These are phyloP conservation scores for Discostella stelligeroides DNA, from an alignment of 108 stramenopile genomes.

Conservation along the genomic window DNA sequence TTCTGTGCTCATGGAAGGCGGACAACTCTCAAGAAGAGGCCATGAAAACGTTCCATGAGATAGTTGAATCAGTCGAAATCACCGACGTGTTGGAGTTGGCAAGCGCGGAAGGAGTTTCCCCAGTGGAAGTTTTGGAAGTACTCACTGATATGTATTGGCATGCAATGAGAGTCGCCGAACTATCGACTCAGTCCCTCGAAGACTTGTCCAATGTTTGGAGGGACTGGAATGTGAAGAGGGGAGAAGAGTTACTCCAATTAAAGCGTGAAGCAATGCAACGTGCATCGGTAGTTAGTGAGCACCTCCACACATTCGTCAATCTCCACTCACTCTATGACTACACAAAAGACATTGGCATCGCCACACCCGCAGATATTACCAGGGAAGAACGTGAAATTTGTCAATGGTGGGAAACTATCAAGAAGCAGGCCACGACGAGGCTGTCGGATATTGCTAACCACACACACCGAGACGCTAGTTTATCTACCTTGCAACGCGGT, in stretches of 20 bases:
- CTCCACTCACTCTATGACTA: constrained; percentile 19
- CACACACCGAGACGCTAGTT: not conserved
- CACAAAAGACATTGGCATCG: constrained; percentile 9
- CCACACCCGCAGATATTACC: constrained; percentile 12
- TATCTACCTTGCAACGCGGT: constrained; percentile 6
- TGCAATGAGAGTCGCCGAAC: constrained; percentile 26
- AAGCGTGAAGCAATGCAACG: constrained; percentile 19
- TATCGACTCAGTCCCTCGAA: constrained; percentile 27
- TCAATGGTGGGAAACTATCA: constrained; percentile 27
- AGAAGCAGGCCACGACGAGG: not conserved
- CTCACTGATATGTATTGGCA: constrained; percentile 26
- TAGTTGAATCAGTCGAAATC: constrained; percentile 21
- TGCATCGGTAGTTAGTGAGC: constrained; percentile 21
- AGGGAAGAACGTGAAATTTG: constrained; percentile 26
- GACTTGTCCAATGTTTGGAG: not conserved
- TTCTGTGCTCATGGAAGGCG: constrained; percentile 30
- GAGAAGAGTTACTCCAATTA: constrained; percentile 29
- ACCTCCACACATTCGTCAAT: constrained; percentile 13
- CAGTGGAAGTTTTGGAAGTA: constrained; percentile 8
- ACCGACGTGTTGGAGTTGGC: constrained; percentile 18
- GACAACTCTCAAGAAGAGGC: constrained; percentile 24
- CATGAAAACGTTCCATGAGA: constrained; percentile 2
- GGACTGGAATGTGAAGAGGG: constrained; percentile 9
- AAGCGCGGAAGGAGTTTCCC: constrained; percentile 11
- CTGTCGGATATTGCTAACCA: not conserved